Percentiles rank a stretch among this genome's conserved stretches.
phyloP scores from a whole-genome alignment of 73 alveolate species.

The Uronychia setigera region DNA sequence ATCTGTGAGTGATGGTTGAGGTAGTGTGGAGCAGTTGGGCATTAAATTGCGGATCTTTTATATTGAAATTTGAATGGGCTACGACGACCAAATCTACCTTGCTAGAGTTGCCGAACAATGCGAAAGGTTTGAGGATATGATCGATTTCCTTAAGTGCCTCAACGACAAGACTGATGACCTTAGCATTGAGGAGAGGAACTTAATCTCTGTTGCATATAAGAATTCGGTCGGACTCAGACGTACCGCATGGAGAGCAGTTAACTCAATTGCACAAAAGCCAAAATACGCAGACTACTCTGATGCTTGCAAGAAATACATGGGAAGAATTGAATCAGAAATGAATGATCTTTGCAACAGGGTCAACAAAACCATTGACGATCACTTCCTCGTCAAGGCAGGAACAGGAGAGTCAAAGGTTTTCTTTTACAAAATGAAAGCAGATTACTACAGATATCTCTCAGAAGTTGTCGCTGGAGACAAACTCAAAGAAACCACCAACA shows the following conservation, averaged over 20 bases:
- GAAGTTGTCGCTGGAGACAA: conserved; percentile 44
- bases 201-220: conserved; percentile 75
- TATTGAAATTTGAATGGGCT: no score
- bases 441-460: conserved; percentile 69
- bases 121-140: no score
- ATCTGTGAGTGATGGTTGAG: no score
- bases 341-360: conserved; percentile 1
- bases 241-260: conserved; percentile 82
- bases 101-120: no score
- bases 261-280: conserved; percentile 54
- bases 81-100: conserved; percentile 73
- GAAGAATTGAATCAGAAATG: conserved; percentile 13
- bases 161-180: no score
- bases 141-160: no score
- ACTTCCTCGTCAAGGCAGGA: conserved; percentile 30
- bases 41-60: no score
- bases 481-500: conserved; percentile 38
- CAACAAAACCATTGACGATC: conserved; percentile 9
- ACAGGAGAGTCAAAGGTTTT: conserved; percentile 18
- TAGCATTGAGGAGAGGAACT: conserved; percentile 51
- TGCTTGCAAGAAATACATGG: not conserved
- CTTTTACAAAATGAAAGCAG: conserved; percentile 83
- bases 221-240: conserved; percentile 74
- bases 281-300: conserved; percentile 4
- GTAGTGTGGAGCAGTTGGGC: no score